Evolutionary conservation across 116 monocot genomes (phyloP), one percentile per base, ranked within the genome.

Genomic region (Trichopus zeylanicus): DNA sequence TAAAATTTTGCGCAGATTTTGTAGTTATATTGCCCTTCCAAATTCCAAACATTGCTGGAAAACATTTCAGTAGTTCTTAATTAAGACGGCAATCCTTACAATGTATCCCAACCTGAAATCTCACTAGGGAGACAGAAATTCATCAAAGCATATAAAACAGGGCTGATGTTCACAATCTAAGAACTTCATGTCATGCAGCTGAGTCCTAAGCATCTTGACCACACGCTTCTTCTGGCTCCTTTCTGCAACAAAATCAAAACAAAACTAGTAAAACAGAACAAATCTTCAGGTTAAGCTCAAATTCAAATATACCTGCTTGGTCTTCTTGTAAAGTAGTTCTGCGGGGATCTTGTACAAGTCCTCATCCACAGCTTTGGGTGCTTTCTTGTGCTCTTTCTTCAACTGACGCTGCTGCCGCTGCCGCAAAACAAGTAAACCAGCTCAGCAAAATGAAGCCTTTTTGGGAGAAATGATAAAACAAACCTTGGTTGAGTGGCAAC

Each of bases 331-430:
- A 24, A 75, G 64, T 10, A 75, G 62, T 38, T 75, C 75, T 3
- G 63, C 69, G 15, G 75, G 69, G 27, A 75, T 69, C 69, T 69
- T 75, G 64, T 69, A 75, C 31, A 75, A 51, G 39, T 75, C 75
- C 64, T 75, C 69, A 16, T 75, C 75, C 4, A 69, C 75, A 9
- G 69, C 63, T 26, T 69, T 75, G 49, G 69, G 57, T 12, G 62
- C 61, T 42, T 42, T 13, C 12, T 18, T 42, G 42, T 13, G 18
- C n/a, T 42, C 42, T 42, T 13, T 42, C 42, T 42, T 42, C n/a
- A 13, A 16, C 42, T 42, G 42, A 13, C n/a, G 13, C 42, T 42
- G 7, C 42, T 42, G 13, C 42, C n/a, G 13, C 42, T 42, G 18
- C 42, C n/a, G 13, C 13, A 12, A 9, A 0, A 13, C 13, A 10